phyloP scores from a whole-genome alignment of 345 rosid genomes.

The Limnanthes douglasii region DNA sequence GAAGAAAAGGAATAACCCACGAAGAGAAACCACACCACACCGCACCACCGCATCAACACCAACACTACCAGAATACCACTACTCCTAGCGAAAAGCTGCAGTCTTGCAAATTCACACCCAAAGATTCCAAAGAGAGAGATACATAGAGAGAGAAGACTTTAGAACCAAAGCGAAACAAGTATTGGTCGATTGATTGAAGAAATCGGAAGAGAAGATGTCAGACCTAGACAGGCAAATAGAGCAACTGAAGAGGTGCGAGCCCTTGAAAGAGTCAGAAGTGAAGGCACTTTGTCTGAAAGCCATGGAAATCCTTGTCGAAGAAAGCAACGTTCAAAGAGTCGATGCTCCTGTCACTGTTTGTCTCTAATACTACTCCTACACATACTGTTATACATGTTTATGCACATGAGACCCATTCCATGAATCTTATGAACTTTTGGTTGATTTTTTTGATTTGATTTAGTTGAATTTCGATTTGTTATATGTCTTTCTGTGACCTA shows the following conservation, averaged over 20 bases:
- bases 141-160: neutral
- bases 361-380: neutral
- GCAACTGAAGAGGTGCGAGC: constrained; percentile 93
- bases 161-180: too few species aligned
- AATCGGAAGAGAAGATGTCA: constrained; percentile 38
- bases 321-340: constrained; percentile 93
- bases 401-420: too few species aligned
- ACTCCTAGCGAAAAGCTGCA: neutral
- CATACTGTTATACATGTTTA: too few species aligned
- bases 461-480: constrained; percentile 3
- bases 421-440: neutral
- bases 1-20: too few species aligned
- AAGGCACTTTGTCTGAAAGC: constrained; percentile 94
- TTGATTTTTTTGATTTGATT: neutral
- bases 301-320: constrained; percentile 92
- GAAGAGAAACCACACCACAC: too few species aligned
- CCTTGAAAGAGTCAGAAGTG: constrained; percentile 89
- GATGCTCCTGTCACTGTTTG: constrained; percentile 94
- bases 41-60: neutral
- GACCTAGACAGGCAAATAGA: constrained; percentile 94
- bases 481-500: too few species aligned
- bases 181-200: too few species aligned
- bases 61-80: neutral
- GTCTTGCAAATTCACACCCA: neutral
- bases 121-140: neutral